Base-by-base conservation (phyloP, 768 basidiomycete genomes). In the Lentinus brumalis region DNA sequence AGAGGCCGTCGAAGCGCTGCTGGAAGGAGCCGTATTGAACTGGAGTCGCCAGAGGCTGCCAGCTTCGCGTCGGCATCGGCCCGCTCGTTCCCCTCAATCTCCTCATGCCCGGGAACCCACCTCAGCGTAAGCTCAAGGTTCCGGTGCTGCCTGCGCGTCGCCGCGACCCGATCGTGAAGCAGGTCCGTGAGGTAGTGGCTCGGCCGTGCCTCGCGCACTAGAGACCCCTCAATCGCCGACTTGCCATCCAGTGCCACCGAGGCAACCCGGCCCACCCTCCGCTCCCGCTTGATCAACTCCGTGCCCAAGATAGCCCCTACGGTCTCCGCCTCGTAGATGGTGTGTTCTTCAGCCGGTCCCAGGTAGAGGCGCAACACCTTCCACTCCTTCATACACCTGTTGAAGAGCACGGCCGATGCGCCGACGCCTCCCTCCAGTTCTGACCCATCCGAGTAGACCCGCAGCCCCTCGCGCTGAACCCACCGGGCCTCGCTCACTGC, bases 321-420 rank as follows among this genome's bases (percentile, higher is more conserved):
- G 1, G 63, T 18, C 49, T 77, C 73, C 1, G 62, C 73, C 52
- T 74, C 70, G 41, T 69, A 71, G 0, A 73, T 69, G 1, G 66
- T 72, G 61, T 74, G 72, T 8, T 70, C 50, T 8, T 38, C 45
- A 1, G 53, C 49, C 0, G 30, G n/a, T 16, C 73, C 71, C 7
- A 77, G 60, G 29, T 70, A 50, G 35, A 54, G 57, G n/a, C 59
- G 46, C 11, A 69, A 21, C 9, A 47, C 35, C 16, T 16, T 45
- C 5, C 44, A 38, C 30, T 18, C 35, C 12, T 26, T 10, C 41
- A 11, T n/a, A 2, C 57, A 69, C 0, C 32, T 35, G 5, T 42
- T 47, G 39, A 56, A 46, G 9, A 73, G 53, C 4, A 74, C 70
- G 29, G 73, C 74, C n/a, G 69, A 64, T 14, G 69, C 42, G 15